phyloP scores from a whole-genome alignment of 2,329 filamentous ascomycete genomes.

The Claviceps africana region DNA sequence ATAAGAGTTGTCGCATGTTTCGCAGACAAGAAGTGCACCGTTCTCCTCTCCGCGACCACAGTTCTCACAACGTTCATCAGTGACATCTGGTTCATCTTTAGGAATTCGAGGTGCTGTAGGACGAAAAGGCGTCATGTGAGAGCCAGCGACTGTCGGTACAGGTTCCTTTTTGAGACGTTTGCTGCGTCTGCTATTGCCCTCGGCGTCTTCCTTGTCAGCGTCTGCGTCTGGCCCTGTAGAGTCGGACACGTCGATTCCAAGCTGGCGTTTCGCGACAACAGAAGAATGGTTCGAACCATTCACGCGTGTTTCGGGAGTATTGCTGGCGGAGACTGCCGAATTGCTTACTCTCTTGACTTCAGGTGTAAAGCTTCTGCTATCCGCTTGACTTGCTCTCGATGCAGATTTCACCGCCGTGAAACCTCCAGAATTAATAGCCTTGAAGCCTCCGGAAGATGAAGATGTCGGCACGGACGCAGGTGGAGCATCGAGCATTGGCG shows the following conservation, averaged over 20 bases:
- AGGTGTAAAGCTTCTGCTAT: conserved; percentile 45
- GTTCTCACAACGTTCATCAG: conserved; percentile 62
- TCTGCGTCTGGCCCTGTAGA: conserved; percentile 32
- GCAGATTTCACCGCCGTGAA: conserved; percentile 63
- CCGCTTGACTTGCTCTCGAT: conserved; percentile 53
- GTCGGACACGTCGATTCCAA: conserved; percentile 38
- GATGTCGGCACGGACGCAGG: conserved; percentile 19
- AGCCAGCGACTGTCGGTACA: conserved; percentile 79
- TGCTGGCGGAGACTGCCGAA: conserved; percentile 48
- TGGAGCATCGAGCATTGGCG: conserved; percentile 32
- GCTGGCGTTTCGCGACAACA: conserved; percentile 61
- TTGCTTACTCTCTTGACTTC: conserved; percentile 47
- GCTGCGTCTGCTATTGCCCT: conserved; percentile 63
- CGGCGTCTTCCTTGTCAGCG: conserved; percentile 42
- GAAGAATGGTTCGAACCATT: conserved; percentile 34
- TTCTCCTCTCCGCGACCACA: conserved; percentile 69
- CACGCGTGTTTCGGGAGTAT: conserved; percentile 50
- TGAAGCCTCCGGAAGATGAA: conserved; percentile 18
- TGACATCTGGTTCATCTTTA: conserved; percentile 34
- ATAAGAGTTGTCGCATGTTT: conserved; percentile 80
- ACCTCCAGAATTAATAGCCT: conserved; percentile 35
- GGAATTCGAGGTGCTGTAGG: conserved; percentile 58
- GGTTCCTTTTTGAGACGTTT: conserved; percentile 78
- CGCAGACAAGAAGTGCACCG: conserved; percentile 62
- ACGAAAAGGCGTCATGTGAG: conserved; percentile 89